Percentiles rank a stretch among this genome's conserved stretches.
These are phyloP conservation scores for Solanum pennellii DNA, from an alignment of 257 asterid genomes.

Conservation along the genomic window DNA sequence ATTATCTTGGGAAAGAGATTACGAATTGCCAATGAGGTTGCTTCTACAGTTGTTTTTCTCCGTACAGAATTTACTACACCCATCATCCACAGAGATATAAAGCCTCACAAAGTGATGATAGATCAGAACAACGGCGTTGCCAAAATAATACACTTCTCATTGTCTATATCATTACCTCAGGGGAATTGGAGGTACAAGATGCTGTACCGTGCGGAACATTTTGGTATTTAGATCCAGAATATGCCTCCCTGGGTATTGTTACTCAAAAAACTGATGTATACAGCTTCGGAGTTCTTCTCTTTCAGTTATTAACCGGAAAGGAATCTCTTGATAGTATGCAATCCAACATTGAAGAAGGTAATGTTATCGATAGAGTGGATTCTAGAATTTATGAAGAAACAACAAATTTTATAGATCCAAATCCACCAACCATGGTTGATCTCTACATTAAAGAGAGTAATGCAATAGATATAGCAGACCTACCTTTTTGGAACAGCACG, in stretches of 20 bases:
- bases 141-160: neutral
- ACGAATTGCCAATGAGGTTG: neutral
- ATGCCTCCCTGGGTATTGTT: neutral
- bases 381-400: neutral
- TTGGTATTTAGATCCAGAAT: neutral
- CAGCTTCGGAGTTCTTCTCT: neutral
- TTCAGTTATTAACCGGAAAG: neutral
- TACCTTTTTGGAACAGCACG: neutral
- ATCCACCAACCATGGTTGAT: neutral
- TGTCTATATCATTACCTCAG: conserved; percentile 4
- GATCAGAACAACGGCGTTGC: neutral
- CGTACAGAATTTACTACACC: conserved; percentile 2
- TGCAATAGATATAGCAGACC: neutral
- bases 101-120: neutral
- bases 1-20: neutral
- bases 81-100: neutral
- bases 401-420: neutral
- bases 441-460: neutral
- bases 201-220: neutral
- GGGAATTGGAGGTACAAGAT: neutral
- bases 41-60: neutral
- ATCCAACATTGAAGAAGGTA: neutral
- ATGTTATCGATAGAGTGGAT: neutral
- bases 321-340: neutral
- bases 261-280: neutral